Base-by-base conservation (phyloP, 257 asterid species). In the Solanum peruvianum region DNA sequence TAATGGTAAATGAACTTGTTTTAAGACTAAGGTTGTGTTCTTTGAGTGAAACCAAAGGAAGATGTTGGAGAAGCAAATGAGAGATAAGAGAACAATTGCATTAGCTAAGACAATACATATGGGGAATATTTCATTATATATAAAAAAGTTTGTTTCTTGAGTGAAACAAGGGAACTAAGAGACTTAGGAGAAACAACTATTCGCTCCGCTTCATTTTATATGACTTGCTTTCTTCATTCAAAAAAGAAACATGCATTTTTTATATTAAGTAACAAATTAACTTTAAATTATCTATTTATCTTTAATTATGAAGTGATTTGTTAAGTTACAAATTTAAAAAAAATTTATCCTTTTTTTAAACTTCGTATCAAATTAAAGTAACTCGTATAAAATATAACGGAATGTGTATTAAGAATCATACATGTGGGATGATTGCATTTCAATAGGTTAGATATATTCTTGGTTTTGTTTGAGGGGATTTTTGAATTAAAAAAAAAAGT, bases 401-500 rank as follows among this genome's bases (percentile, higher is more conserved):
- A 0, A 6, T 1, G 1, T 0, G 3, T 6, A 78, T 16, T 62
- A 78, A 45, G 67, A 47, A 78, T 78, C 84, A 80, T 80, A 29
- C 25, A 42, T 67, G 66, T 44, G 88, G 71, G 84, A 80, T n/a
- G 33, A 80, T 80, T 29, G 72, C 67, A 81, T 87, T 52, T 29
- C 80, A 33, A 33, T 41, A 45, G 87, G 82, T 84, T 88, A 5
- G 15, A 33, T 72, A 73, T 73, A 13, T 86, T 52, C 82, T 77
- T 86, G 88, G 85, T 45, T 80, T 81, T 85, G 86, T 76, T 35
- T 71, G 70, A 86, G 60, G 27, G 44, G 52, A 35, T 81, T 81
- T 89, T 92, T 90, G 92, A 93, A 91, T 89, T 89, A 92, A 87
- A 86, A 83, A 94, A 94, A 93, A 93, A 87, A 87, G 87, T 86